Evolutionary conservation across 202 grass and related monocot species (phyloP), one percentile per base, ranked within the genome.

Genomic region (Hordeum pubiflorum): DNA sequence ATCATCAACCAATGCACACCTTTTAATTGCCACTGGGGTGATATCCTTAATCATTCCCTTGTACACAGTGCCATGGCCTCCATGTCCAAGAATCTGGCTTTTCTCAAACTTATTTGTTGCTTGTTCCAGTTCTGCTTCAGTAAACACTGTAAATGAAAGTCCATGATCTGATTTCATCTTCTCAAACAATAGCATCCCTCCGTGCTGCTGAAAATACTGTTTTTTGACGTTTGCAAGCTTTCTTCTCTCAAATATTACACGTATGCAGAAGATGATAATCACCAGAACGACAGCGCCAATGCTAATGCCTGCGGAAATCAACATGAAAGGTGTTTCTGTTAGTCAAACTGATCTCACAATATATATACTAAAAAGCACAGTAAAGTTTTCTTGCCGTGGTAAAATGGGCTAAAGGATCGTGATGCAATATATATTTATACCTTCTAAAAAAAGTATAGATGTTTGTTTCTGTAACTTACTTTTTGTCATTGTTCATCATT

Each of bases 41-140:
- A 59, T 72, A 21, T 66, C 69, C 14, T 82, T 75, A 6, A 85
- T 58, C 18, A 68, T 87, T 82, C 91, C 91, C 76, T 87, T 85
- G 61, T 89, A 89, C 4, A 92, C 90, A 8, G 72, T 85, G 58
- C 87, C 84, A 79, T 87, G 63, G 6, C 87, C 82, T 63, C 79
- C 85, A 54, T 58, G 71, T 10, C 85, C 85, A 13, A 90, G 74
- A 52, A 93, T 72, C 6, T 41, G 69, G 21, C 21, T 80, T 23
- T 80, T 18, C 14, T 87, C 73, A 67, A 93, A 88, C 15, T 87
- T 87, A 3, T 85, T 63, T 54, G 91, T 90, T 21, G 85, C 87
- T 39, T 83, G 70, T 24, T 87, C 69, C 13, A 89, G 40, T 58
- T 89, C 81, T 79, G 71, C 56, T 79, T 77, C 54, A 9, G 64